Base-by-base conservation (phyloP, 2,329 filamentous ascomycete genomes). In the Scedosporium apiospermum region DNA sequence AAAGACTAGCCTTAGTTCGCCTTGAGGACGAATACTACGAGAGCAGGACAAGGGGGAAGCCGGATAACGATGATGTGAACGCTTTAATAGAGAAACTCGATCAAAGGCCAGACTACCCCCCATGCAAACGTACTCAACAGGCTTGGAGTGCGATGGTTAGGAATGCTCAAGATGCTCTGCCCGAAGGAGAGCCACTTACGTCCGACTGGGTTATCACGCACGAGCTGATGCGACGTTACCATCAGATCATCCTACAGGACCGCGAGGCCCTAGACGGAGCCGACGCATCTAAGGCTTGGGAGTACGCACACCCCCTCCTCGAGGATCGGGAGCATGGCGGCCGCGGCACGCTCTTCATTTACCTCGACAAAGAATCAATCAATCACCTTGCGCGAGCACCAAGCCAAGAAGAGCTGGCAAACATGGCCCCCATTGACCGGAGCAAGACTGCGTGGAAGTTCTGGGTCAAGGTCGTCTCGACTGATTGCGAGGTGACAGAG, bases 81-180 rank as follows among this genome's bases (percentile, higher is more conserved):
- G 42, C 59, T 38, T 2, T 30, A 44, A 21, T 51, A 26, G 18
- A 34, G 27, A 51, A 49, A 34, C 42, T 38, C 27, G 55, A 58
- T 6, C 9, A 16, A 16, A 4, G 6, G 16, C 27, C 26, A 38
- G 26, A 3, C 27, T 4, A n/a, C 27, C 23, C 14, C 34, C 34
- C 34, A 58, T 34, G 9, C 16, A 41, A 60, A 49, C 41, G 3
- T 46, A 10, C 26, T 26, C 58, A 60, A 26, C 14, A 60, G 27
- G 59, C 18, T 18, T 61, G 65, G 65, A 23, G 63, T 51, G 21
- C 65, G 64, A 3, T 65, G 65, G 2, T 44, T 65, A 9, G 49
- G 65, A 1, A 60, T 64, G 2, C 65, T 64, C 3, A 65, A 64
- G 10, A 59, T 61, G 2, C 58, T 62, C 12, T 58, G 51, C 14